Base-by-base conservation (phyloP, 768 basidiomycete species). In the Chalciporus chontae region DNA sequence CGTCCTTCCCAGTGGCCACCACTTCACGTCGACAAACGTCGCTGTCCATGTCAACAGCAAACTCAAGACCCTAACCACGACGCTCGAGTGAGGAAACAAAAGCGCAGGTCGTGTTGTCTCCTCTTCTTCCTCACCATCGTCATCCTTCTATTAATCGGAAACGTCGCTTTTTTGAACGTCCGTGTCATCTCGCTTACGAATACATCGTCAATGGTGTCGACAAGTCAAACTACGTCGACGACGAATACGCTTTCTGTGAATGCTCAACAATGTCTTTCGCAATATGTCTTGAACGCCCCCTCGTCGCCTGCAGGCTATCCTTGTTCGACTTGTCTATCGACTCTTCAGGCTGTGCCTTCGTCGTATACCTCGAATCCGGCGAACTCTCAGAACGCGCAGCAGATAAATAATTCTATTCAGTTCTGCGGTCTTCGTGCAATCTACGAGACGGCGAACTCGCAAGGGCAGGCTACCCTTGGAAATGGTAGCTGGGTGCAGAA, bases 341-440 rank as follows among this genome's bases (percentile, higher is more conserved):
- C 67, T 29, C 58, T 79, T 5, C 67, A 69, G 51, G 61, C 62
- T 8, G 65, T 77, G 15, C 69, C 77, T 5, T 63, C 52, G 24
- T 59, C 70, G n/a, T 67, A 64, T 39, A 53, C 59, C 48, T 55
- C 65, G 8, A 56, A 13, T 43, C 47, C 62, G 14, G 62, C 65
- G 21, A 68, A 73, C 43, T 41, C 65, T 17, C 62, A 73, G 52
- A 64, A 70, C 26, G 43, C 63, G 17, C 67, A 71, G 51, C 44
- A 53, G 21, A 62, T 72, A 42, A 48, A 51, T 29, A 69, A 71
- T 27, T 72, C 71, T 5, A 45, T 74, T 1, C 77, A 79, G 53
- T 79, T 79, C 52, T 79, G 77, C 50, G 66, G 77, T 11, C 65
- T 79, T 27, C 65, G 73, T 6, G 65, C 73, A 10, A 56, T 79